Percentiles rank a stretch among this genome's conserved stretches.
Conservation (phyloP, 352 stramenopile genomes). For the Pythium rhizo-oryzae region DNA sequence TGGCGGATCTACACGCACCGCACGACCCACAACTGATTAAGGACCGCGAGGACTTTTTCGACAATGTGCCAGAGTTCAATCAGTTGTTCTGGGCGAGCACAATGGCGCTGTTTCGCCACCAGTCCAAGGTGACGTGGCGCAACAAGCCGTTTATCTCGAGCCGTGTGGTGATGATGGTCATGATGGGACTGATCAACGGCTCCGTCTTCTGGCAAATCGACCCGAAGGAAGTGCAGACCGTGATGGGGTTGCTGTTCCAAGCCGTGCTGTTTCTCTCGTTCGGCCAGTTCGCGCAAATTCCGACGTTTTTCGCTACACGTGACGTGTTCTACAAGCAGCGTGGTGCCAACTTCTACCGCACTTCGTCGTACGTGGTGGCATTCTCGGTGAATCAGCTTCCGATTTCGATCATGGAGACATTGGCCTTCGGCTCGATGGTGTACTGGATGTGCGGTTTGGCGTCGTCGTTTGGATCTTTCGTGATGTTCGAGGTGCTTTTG, state of each 20-base stretch:
- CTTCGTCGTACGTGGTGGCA: conserved; percentile 68
- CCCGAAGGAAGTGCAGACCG: conserved; percentile 36
- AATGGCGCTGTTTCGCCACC: conserved; percentile 42
- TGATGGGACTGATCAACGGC: conserved; percentile 50
- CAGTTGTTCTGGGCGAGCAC: too few species aligned
- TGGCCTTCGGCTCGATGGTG: conserved; percentile 42
- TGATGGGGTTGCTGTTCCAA: conserved; percentile 82
- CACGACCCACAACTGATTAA: conserved; percentile 89
- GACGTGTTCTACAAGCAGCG: conserved; percentile 85
- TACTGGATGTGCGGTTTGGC: conserved; percentile 81
- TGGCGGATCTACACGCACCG: conserved; percentile 77
- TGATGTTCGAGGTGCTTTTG: conserved; percentile 46
- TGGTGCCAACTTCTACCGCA: conserved; percentile 79
- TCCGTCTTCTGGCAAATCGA: conserved; percentile 49
- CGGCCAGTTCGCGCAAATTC: conserved; percentile 69
- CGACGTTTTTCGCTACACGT: conserved; percentile 66
- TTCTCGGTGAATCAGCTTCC: conserved; percentile 48
- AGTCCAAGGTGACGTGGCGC: conserved; percentile 3
- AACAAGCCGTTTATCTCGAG: conserved; percentile 69
- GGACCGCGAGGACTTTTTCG: conserved; percentile 55
- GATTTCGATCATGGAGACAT: conserved; percentile 57
- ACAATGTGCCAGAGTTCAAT: conserved; percentile 34
- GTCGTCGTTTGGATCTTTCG: conserved; percentile 27
- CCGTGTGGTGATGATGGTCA: conserved; percentile 34
- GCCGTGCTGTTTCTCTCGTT: conserved; percentile 75